A percentile compares a stretch with the other conserved stretches of the same genome.
Conservation (phyloP, 2,329 filamentous ascomycete species). For the Nemania bipapillata region DNA sequence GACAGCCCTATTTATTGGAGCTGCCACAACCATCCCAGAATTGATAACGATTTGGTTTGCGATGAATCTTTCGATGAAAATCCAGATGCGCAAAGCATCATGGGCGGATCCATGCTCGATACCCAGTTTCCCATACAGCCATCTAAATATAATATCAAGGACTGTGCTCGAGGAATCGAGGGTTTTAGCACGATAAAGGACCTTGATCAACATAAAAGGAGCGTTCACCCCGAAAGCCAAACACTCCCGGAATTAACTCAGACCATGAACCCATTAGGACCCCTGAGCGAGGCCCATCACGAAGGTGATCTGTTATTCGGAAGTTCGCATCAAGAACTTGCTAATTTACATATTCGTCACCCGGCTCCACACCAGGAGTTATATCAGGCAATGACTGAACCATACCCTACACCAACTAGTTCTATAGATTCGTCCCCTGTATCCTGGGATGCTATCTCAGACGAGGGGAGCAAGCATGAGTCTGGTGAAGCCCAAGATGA, state of each 20-base stretch:
- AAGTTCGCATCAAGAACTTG: conserved; percentile 3
- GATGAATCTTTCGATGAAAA: conserved; percentile 56
- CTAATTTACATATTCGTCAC: conserved; percentile 8
- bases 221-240: conserved; percentile 68
- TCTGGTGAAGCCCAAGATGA: too few relatives aligned
- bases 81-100: conserved; percentile 55
- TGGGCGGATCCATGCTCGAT: conserved; percentile 51
- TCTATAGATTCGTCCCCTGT: too few relatives aligned
- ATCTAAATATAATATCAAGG: conserved; percentile 67
- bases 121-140: conserved; percentile 56
- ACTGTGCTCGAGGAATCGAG: conserved; percentile 67
- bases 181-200: conserved; percentile 87
- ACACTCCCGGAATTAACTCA: conserved; percentile 57
- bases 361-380: neutral
- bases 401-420: too few relatives aligned
- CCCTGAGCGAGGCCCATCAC: conserved; percentile 5
- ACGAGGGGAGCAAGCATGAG: too few relatives aligned
- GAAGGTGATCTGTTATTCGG: conserved; percentile 18
- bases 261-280: conserved; percentile 1
- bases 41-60: conserved; percentile 58
- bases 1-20: too few relatives aligned
- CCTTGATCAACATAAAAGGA: conserved; percentile 79
- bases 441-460: too few relatives aligned
- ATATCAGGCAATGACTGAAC: conserved; percentile 12
- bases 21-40: conserved; percentile 57